Percentiles rank a stretch among this genome's conserved stretches.
Evolutionary conservation across 441 rosid species (phyloP).

Genomic region (Gossypium schwendimanii): DNA sequence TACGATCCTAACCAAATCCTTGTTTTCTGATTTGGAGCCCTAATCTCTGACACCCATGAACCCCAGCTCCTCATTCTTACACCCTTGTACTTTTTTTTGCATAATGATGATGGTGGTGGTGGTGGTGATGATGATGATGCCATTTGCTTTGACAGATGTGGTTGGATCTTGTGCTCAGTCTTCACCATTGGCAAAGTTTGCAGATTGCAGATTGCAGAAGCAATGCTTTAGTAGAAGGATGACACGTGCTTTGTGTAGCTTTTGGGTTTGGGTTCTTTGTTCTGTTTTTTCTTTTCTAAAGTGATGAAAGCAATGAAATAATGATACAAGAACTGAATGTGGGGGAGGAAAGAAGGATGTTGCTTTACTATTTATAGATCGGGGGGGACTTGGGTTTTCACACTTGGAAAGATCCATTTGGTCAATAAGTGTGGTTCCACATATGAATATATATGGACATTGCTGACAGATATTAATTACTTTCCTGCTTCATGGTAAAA

Average conservation of each 20-base stretch:
- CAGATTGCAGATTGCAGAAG: background rate
- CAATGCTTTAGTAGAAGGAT: background rate
- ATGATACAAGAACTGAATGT: background rate
- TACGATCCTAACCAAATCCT: conserved; percentile 96
- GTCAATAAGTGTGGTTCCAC: conserved; percentile 30
- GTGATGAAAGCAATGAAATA: background rate
- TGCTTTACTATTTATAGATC: conserved; percentile 41
- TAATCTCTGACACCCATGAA: conserved; percentile 93
- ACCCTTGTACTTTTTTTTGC: conserved; percentile 73
- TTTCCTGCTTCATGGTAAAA: conserved; percentile 7
- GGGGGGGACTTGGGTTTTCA: background rate
- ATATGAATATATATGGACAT: conserved; percentile 29
- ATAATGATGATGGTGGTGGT: conserved; percentile 22
- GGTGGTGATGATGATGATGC: background rate
- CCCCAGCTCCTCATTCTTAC: conserved; percentile 99
- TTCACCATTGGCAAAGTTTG: conserved; percentile 37
- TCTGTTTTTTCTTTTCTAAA: background rate
- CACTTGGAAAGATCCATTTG: conserved; percentile 20
- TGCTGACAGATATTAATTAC: conserved; percentile 34
- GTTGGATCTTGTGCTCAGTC: conserved; percentile 34
- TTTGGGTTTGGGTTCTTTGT: background rate
- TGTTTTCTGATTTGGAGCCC: conserved; percentile 90
- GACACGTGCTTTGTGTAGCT: background rate
- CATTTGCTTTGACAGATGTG: conserved; percentile 20
- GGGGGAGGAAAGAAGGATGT: conserved; percentile 17